Evolutionary conservation across 225 moss, liverwort and hornwort species (phyloP).

Genomic region (Pseudoscleropodium purum): DNA sequence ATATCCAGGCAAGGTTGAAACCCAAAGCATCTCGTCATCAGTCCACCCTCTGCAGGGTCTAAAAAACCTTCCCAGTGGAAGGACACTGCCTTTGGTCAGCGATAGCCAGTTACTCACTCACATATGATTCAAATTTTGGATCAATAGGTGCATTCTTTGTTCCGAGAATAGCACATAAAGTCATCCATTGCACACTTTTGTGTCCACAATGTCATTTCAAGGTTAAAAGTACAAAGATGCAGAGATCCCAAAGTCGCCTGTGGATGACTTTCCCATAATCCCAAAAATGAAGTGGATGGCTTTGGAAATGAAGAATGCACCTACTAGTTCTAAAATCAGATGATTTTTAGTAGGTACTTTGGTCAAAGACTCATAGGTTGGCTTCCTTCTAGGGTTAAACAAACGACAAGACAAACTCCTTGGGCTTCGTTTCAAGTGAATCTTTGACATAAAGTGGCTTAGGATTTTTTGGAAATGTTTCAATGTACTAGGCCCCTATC

Average conservation of each 20-base stretch:
- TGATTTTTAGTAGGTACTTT: neutral
- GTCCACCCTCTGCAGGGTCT: neutral
- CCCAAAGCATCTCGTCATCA: neutral
- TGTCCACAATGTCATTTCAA: rapidly evolving
- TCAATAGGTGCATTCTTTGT: rapidly evolving
- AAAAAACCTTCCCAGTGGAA: neutral
- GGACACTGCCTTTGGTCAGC: neutral
- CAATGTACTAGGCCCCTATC: no score
- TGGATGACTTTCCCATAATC: neutral
- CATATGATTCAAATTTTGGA: neutral
- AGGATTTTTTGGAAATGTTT: neutral
- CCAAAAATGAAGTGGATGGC: neutral
- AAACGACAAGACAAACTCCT: neutral
- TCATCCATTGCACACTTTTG: rapidly evolving
- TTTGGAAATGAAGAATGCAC: neutral
- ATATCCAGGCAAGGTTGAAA: neutral
- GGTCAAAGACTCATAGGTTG: no score
- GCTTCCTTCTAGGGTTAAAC: rapidly evolving
- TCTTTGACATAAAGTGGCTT: neutral
- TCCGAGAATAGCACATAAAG: rapidly evolving
- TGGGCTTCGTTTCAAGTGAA: neutral
- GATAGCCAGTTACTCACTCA: neutral
- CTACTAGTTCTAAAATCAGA: rapidly evolving
- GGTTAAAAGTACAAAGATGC: rapidly evolving
- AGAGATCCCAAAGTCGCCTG: rapidly evolving